phyloP scores from a whole-genome alignment of 768 basidiomycete genomes.

The Serendipita vermifera region DNA sequence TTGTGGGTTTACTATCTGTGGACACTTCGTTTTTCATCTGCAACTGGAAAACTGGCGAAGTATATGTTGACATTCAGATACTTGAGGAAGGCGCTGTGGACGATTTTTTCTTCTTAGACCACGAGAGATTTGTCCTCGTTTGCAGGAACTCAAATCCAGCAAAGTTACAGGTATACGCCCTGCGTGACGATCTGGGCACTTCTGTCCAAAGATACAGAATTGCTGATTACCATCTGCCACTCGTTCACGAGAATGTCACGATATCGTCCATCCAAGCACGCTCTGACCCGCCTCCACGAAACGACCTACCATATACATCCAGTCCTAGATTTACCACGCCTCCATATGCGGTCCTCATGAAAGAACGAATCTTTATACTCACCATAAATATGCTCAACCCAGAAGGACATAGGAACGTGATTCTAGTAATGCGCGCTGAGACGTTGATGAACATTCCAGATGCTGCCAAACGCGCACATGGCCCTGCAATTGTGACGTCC shows the following conservation, averaged over 20 bases:
- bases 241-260: not conserved
- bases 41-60: not conserved
- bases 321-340: too few relatives aligned
- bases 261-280: too few relatives aligned
- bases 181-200: too few relatives aligned
- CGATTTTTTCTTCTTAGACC: slow-evolving; percentile 1
- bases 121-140: not conserved
- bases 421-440: not conserved
- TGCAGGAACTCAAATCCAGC: not conserved
- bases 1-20: not conserved
- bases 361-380: too few relatives aligned
- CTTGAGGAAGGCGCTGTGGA: not conserved
- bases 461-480: not conserved
- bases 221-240: not conserved
- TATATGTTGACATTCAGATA: too few relatives aligned
- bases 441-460: not conserved
- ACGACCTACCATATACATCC: too few relatives aligned
- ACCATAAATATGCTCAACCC: too few relatives aligned
- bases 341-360: too few relatives aligned
- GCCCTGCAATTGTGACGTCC: not conserved
- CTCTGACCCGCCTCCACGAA: not conserved
- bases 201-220: too few relatives aligned
- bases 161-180: not conserved
- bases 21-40: not conserved
- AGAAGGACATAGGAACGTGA: too few relatives aligned